Conservation (phyloP, 495 filamentous ascomycete genomes). For the Monascus purpureus region DNA sequence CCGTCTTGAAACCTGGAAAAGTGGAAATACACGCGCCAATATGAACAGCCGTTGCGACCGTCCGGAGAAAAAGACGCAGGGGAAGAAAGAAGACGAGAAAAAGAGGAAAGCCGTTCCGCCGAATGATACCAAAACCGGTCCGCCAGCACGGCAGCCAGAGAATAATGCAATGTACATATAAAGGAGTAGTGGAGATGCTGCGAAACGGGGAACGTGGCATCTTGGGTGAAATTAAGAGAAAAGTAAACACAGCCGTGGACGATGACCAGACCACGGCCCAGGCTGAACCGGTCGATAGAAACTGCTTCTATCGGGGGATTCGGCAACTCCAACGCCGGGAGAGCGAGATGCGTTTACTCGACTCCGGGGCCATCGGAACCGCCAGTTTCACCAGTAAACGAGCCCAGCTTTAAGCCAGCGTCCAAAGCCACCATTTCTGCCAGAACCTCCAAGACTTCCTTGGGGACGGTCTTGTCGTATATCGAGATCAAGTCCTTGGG, state of each 20-base stretch:
- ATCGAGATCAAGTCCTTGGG: slow-evolving; percentile 86
- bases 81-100: slow-evolving; percentile 3
- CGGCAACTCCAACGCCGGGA: slow-evolving; percentile 2
- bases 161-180: slow-evolving; percentile 18
- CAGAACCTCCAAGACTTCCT: slow-evolving; percentile 87
- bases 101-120: slow-evolving; percentile 19
- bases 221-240: neutral
- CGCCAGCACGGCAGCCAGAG: slow-evolving; percentile 11
- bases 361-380: slow-evolving; percentile 26
- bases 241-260: neutral
- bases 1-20: neutral
- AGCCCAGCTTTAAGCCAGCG: slow-evolving; percentile 49
- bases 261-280: slow-evolving; percentile 10
- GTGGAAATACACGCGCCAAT: neutral
- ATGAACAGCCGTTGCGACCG: neutral
- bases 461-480: slow-evolving; percentile 95
- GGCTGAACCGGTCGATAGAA: slow-evolving; percentile 9
- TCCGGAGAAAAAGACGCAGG: slow-evolving; percentile 1
- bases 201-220: neutral
- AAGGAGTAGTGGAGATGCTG: slow-evolving; percentile 13
- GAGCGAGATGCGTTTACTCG: slow-evolving; percentile 14
- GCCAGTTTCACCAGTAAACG: slow-evolving; percentile 26
- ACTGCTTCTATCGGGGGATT: slow-evolving; percentile 1
- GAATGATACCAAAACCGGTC: slow-evolving; percentile 21
- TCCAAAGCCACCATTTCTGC: slow-evolving; percentile 97